A percentile compares a stretch with the other conserved stretches of the same genome.
Evolutionary conservation across 2,329 filamentous ascomycete genomes (phyloP).

Genomic region (Epichloe sylvatica): DNA sequence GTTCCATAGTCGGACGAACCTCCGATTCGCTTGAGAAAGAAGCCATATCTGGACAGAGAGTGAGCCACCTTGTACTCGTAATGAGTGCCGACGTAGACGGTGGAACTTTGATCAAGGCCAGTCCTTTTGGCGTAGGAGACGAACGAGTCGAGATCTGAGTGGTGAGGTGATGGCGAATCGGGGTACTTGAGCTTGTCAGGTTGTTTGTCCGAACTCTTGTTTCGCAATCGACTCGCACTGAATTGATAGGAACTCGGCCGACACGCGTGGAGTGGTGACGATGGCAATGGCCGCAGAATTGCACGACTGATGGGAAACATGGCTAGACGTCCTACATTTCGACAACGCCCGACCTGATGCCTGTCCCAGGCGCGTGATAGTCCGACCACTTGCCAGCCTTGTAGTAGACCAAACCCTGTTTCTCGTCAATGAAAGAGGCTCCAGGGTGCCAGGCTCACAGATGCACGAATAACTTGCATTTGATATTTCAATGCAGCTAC

Average conservation of each 20-base stretch:
- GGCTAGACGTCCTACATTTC: background rate
- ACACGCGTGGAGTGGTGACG: background rate
- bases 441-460: background rate
- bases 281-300: background rate
- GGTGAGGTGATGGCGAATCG: conserved; percentile 32
- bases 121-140: conserved; percentile 45
- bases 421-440: background rate
- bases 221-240: background rate
- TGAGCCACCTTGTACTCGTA: conserved; percentile 59
- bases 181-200: conserved; percentile 24
- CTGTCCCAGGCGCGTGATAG: too few species aligned
- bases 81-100: conserved; percentile 56
- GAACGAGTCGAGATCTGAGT: conserved; percentile 52
- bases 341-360: background rate
- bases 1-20: conserved; percentile 56
- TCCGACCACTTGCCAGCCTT: too few species aligned
- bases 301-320: background rate
- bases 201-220: background rate
- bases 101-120: conserved; percentile 39
- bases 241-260: background rate
- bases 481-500: background rate
- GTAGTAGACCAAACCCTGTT: too few species aligned
- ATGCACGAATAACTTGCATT: background rate
- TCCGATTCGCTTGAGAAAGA: conserved; percentile 51
- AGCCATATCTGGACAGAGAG: conserved; percentile 45